Base-by-base conservation (phyloP, 2,329 filamentous ascomycete genomes). In the Scedosporium minutisporum region DNA sequence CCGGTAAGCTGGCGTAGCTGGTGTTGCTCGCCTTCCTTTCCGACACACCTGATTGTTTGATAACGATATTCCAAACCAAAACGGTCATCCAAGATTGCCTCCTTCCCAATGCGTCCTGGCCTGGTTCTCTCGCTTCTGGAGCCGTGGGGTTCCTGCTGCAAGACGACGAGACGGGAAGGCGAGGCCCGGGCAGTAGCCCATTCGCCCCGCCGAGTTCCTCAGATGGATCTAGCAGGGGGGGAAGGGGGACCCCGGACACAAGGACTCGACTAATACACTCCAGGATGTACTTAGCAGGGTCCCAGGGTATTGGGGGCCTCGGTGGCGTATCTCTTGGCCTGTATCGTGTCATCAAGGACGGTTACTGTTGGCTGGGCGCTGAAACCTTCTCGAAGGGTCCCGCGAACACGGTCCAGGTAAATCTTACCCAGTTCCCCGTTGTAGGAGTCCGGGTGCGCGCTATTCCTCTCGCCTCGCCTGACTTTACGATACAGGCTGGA, bases 311-410 rank as follows among this genome's bases (percentile, higher is more conserved):
- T 48, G 23, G 25, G 23, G 23, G 18, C 14, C 18, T 33, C 42
- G 41, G 21, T 61, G 57, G 57, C n/a, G 57, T 10, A 58, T n/a
- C 33, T 25, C 25, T n/a, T 25, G 23, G 59, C 44, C 38, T 51
- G 59, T 60, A 61, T 61, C 44, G 27, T 61, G 59, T 44, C 59
- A 51, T 41, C 29, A 29, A 25, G 12, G 57, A 27, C 57, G 16
- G n/a, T 58, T 58, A 23, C 16, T 18, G 58, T 46, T 60, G 58
- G 58, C 21, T 27, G 23, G 44, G 44, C 44, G 48, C 44, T 61
- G 59, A 61, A 61, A 51, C 21, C 59, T 61, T 61, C 59, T 61
- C 59, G 59, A 61, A 61, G 59, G 42, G 25, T 25, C 59, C 59
- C 59, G 59, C 59, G 44, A 23, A 51, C 59, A 53, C 29, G 59